Conservation (phyloP, 345 rosid genomes). For the Tarenaya hassleriana region DNA sequence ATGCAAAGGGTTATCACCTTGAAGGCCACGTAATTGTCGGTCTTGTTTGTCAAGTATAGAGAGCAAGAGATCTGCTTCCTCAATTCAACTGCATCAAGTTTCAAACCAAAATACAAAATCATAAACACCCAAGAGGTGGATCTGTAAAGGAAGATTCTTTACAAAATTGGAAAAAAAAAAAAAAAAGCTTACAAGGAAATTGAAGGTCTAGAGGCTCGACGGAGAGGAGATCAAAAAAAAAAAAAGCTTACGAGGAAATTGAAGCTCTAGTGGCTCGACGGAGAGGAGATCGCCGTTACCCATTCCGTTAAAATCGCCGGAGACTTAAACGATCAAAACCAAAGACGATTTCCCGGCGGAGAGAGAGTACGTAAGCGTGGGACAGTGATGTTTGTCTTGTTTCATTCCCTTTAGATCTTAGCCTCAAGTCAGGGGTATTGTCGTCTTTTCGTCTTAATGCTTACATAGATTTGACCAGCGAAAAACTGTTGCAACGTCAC, state of each 20-base stretch:
- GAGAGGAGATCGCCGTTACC: constrained; percentile 58
- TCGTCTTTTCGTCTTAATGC: not conserved
- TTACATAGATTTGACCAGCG: not conserved
- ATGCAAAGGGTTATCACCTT: constrained; percentile 40
- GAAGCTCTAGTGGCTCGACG: constrained; percentile 72
- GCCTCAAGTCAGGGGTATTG: not conserved
- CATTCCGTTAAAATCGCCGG: constrained; percentile 36
- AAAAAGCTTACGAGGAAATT: constrained; percentile 72
- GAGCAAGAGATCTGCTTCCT: constrained; percentile 82
- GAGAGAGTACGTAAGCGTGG: constrained; percentile 12
- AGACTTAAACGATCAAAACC: constrained; percentile 6
- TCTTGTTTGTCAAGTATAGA: constrained; percentile 71
- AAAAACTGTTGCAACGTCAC: no score
- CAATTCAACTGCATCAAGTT: constrained; percentile 58
- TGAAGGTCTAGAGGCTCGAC: constrained; percentile 55
- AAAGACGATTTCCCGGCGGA: no score
- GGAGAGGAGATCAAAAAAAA: constrained; percentile 62
- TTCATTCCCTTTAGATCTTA: not conserved
- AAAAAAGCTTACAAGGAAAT: constrained; percentile 47
- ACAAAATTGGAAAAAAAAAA: not conserved
- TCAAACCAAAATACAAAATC: constrained; percentile 5
- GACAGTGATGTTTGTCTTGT: constrained; percentile 21
- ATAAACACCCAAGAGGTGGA: constrained; percentile 2
- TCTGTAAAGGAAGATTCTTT: constrained; percentile 13
- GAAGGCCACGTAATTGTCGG: constrained; percentile 65